Evolutionary conservation across 805 yeast genomes (phyloP).

Genomic region (Lachancea fermentati): DNA sequence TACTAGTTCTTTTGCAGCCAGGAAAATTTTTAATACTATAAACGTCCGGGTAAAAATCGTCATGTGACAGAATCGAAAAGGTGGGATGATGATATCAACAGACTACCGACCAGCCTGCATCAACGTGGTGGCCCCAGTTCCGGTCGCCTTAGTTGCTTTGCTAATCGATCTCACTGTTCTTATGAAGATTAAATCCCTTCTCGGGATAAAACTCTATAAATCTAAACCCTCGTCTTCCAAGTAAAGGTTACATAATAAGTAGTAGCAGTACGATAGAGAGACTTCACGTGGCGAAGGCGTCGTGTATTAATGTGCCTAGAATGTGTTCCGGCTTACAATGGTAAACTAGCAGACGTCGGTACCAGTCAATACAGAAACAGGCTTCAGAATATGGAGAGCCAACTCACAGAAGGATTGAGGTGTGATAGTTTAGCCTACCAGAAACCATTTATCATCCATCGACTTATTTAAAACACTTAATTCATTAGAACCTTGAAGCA

Average conservation of each 20-base stretch:
- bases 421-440: conserved; percentile 12
- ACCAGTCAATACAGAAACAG: too few species aligned
- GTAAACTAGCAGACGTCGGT: too few species aligned
- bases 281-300: background rate
- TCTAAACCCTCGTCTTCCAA: too few species aligned
- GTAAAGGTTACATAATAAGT: too few species aligned
- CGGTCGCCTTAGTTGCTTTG: too few species aligned
- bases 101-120: background rate
- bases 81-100: background rate
- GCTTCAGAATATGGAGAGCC: background rate
- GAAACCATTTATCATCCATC: conserved; percentile 17
- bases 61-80: background rate
- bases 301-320: too few species aligned
- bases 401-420: background rate
- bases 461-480: conserved; percentile 6
- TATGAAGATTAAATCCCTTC: too few species aligned
- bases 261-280: background rate
- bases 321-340: too few species aligned
- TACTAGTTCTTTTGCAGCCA: background rate
- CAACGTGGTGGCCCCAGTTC: too few species aligned
- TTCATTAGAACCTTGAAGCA: conserved; percentile 6
- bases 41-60: background rate
- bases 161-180: too few species aligned
- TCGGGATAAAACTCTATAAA: too few species aligned
- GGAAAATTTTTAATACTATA: background rate